Evolutionary conservation across 495 filamentous ascomycete species (phyloP), one percentile per base, ranked within the genome.

Genomic region (Niebla homalea): DNA sequence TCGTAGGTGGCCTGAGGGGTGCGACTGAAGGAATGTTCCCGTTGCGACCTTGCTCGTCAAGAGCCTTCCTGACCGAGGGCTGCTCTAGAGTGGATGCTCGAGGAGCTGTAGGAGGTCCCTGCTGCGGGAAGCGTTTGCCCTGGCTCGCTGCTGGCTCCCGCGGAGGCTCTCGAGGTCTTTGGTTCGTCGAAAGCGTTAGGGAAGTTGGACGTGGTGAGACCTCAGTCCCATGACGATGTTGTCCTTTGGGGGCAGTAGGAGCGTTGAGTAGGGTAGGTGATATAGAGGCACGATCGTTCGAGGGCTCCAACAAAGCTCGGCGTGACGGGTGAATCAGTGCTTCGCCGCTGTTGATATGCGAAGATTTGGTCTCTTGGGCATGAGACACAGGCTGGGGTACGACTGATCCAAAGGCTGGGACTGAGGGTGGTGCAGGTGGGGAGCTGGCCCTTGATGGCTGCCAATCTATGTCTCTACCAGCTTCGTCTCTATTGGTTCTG

Each of bases 331-430:
- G 46, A 15, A 47, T 50, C 4, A 36, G 32, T 14, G 49, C 41
- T 35, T 40, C 46, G 6, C 49, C 49, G 39, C 32, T 40, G 43
- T 23, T 49, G 57, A 45, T 11, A 49, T 60, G 12, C 7, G 29
- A 12, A 32, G 55, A 29, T n/a, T 29, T 25, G 16, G 22, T 16
- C 57, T 56, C 57, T 72, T 73, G 16, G 60, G 50, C 2, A 50
- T 15, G n/a, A 59, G 53, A 11, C 56, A 38, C 42, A 56, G 57
- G 6, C 62, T 61, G 22, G 60, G 64, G 12, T 25, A 67, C 11
- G n/a, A 48, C 69, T 7, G 81, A 84, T 11, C 85, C 85, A 69
- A 93, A 90, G 2, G 85, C 83, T 16, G 87, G 87, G 3, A 89
- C 87, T 29, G 85, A 81, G 12, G 86, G 85, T 36, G 83, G 70